Evolutionary conservation across 805 yeast species (phyloP), one percentile per base, ranked within the genome.

Genomic region (Saturnispora zaruensis): DNA sequence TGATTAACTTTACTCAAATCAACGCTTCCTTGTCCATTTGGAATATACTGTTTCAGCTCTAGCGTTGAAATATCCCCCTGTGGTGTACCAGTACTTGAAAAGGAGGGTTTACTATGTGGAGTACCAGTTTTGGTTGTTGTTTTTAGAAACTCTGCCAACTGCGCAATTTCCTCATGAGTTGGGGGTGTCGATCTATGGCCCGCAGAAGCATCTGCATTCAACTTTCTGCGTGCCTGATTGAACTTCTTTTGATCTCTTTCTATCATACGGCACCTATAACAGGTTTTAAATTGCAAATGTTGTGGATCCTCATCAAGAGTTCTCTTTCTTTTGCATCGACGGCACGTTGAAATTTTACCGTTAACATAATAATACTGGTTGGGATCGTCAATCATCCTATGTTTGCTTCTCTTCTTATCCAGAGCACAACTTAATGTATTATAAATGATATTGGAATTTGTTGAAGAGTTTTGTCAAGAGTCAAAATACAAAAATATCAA

Each of bases 281-380:
- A 77, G 4, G 82, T 77, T 53, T 76, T 77, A 60, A 76, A 77
- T 58, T 75, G 78, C 55, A 72, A 67, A 38, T 77, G 80, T 53
- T 76, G 80, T 2, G 78, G 75, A 23, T 77, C 77, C 61, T 77
- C 82, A 53, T 76, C 76, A 52, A 72, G 74, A 55, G 75, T 69
- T 64, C 82, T 69, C 70, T 75, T 73, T 46, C 79, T 64, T 58
- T 77, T 77, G 65, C 82, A 77, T 57, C 82, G 75, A 59, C 82
- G 78, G 58, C 82, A 77, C 2, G 68, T 62, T 33, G 73, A 61
- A 45, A 73, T 67, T 49, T 61, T 61, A 25, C 68, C 68, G 47
- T 63, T 58, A 30, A 59, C 55, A 43, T 59, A 61, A 44, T 57
- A 56, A 41, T 54, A 58, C 16, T 50, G 50, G 21, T 42, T 50